These are phyloP conservation scores for Deakozyma indianensis DNA, from an alignment of 805 yeast species.

Conservation along the genomic window DNA sequence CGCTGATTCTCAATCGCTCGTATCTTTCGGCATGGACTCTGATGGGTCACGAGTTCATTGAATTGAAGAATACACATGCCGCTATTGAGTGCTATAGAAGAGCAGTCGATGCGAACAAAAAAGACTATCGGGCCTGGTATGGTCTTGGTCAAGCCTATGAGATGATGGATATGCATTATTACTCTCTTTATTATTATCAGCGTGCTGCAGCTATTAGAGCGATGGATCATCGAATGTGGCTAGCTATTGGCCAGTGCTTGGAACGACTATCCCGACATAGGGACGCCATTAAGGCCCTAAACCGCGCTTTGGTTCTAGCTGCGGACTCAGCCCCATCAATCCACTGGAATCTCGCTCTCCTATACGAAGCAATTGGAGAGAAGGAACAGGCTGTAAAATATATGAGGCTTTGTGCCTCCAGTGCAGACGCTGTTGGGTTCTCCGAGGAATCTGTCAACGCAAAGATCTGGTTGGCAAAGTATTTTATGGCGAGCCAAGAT, in stretches of 20 bases:
- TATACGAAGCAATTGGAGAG: slow-evolving; percentile 46
- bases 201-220: slow-evolving; percentile 82
- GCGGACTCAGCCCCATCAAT: slow-evolving; percentile 42
- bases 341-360: slow-evolving; percentile 50
- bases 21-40: slow-evolving; percentile 92
- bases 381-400: slow-evolving; percentile 37
- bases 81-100: slow-evolving; percentile 91
- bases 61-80: slow-evolving; percentile 88
- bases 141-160: slow-evolving; percentile 98
- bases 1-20: slow-evolving; percentile 62
- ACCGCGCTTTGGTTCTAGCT: slow-evolving; percentile 50
- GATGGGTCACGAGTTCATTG: slow-evolving; percentile 98
- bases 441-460: slow-evolving; percentile 55
- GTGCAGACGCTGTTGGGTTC: slow-evolving; percentile 44
- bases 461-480: slow-evolving; percentile 70
- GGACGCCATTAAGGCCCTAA: slow-evolving; percentile 71
- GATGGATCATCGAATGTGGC: slow-evolving; percentile 89
- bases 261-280: slow-evolving; percentile 56
- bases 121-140: slow-evolving; percentile 95
- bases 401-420: slow-evolving; percentile 50
- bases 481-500: slow-evolving; percentile 40
- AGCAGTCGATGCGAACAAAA: slow-evolving; percentile 78
- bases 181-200: slow-evolving; percentile 85
- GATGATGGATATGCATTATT: slow-evolving; percentile 86
- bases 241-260: slow-evolving; percentile 80